Percentiles rank a stretch among this genome's conserved stretches.
Conservation (phyloP, 2,329 filamentous ascomycete genomes). For the Aspergillus udagawae region DNA sequence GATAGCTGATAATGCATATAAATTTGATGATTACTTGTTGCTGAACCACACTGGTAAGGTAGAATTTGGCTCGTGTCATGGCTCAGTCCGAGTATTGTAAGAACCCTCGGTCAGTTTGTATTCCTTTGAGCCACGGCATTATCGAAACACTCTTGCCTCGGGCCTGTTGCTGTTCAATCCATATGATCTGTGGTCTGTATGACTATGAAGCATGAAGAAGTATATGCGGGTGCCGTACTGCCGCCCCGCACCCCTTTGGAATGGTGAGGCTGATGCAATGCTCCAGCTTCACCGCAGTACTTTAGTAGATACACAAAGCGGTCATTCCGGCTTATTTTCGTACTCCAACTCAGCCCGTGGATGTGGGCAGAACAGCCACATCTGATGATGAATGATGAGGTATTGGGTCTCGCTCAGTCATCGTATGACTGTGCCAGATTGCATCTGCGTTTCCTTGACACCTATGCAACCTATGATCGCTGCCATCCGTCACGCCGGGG, state of each 20-base stretch:
- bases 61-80: neutral
- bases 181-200: neutral
- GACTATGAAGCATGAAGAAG: neutral
- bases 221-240: neutral
- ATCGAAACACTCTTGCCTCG: neutral
- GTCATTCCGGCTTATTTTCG: constrained; percentile 23
- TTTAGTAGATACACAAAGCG: no score
- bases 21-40: neutral
- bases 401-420: constrained; percentile 20
- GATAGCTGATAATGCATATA: neutral
- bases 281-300: neutral
- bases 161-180: neutral
- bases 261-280: constrained; percentile 18
- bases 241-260: neutral
- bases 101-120: neutral
- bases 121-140: neutral
- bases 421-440: constrained; percentile 16
- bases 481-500: constrained; percentile 8
- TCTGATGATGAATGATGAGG: constrained; percentile 17
- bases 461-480: constrained; percentile 12
- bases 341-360: constrained; percentile 12
- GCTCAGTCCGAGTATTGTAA: neutral
- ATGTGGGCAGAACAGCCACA: constrained; percentile 3
- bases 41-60: no score
- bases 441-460: constrained; percentile 5